Base-by-base conservation (phyloP, 306 rosid species). In the Gynostemma pentaphyllum region DNA sequence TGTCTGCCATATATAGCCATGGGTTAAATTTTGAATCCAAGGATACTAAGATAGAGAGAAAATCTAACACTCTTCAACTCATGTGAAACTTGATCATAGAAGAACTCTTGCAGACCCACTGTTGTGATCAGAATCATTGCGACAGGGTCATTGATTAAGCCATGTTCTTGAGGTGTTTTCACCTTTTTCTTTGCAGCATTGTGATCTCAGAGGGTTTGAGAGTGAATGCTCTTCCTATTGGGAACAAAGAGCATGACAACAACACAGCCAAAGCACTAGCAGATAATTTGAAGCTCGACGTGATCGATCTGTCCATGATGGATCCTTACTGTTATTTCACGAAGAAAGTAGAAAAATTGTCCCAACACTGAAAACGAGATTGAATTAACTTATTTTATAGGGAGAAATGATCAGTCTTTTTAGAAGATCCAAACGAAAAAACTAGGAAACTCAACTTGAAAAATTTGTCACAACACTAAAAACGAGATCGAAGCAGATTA, bases 61-160 rank as follows among this genome's bases (percentile, higher is more conserved):
- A 85, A 74, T 24, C 94, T 94, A 42, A 85, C 45, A 47, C 96
- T 88, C 72, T 80, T 77, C 11, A 85, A 32, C 69, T 81, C 87
- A 45, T 15, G 59, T 34, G 89, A 86, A 14, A 82, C 80, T 62
- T 85, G 96, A 55, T 83, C 87, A 37, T 88, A 85, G 75, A 88
- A 88, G 64, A 85, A 85, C 50, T 88, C 96, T 46, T 88, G 87
- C 15, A 88, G 71, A 57, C 94, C 96, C 22, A 88, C 82, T 76
- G 83, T 61, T 0, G 84, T 83, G 85, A 88, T 83, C 7, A 86
- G 94, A 44, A 85, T 30, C 1, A 70, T 83, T 47, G 53, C 71
- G 26, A 64, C 64, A 1, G 96, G 83, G 34, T 13, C 40, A 60
- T 85, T 83, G 45, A 81, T 67, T 14, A 83, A 73, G 5, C 70